Evolutionary conservation across 2,329 filamentous ascomycete species (phyloP).

Genomic region (Alternaria ventricosa): DNA sequence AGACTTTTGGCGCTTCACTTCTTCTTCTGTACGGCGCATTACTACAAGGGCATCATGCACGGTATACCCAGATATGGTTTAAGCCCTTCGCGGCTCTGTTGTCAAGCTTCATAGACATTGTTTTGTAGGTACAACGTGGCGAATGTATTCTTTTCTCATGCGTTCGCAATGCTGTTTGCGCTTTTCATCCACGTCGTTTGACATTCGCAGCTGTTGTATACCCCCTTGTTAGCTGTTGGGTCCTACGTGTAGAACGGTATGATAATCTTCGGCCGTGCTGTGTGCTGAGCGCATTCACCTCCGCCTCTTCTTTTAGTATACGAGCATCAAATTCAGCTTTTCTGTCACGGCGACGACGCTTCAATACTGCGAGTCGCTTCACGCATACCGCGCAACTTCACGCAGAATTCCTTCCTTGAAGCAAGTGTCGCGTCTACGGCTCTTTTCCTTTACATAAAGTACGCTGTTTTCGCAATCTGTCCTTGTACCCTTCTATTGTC

Average conservation of each 20-base stretch:
- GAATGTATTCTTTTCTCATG: background rate
- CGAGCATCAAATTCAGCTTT: background rate
- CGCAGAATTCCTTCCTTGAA: background rate
- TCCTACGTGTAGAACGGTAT: background rate
- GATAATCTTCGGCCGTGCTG: no score
- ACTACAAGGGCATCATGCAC: constrained; percentile 12
- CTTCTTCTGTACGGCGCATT: constrained; percentile 7
- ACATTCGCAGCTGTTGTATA: background rate
- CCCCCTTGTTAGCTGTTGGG: background rate
- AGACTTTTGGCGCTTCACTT: background rate
- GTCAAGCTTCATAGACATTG: background rate
- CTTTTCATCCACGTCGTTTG: background rate
- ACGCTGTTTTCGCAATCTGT: background rate
- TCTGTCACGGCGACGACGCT: background rate
- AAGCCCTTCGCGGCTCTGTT: background rate
- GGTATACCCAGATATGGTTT: constrained; percentile 19
- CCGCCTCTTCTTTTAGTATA: background rate
- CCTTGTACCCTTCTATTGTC: background rate
- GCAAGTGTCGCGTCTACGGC: background rate
- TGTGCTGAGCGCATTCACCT: background rate
- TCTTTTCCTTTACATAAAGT: background rate
- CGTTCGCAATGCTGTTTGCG: background rate
- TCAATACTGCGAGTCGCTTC: background rate
- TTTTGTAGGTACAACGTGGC: constrained; percentile 5
- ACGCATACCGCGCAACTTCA: background rate